These are phyloP conservation scores for Trichophyton mentagrophytes DNA, from an alignment of 2,329 filamentous ascomycete genomes.

Conservation along the genomic window DNA sequence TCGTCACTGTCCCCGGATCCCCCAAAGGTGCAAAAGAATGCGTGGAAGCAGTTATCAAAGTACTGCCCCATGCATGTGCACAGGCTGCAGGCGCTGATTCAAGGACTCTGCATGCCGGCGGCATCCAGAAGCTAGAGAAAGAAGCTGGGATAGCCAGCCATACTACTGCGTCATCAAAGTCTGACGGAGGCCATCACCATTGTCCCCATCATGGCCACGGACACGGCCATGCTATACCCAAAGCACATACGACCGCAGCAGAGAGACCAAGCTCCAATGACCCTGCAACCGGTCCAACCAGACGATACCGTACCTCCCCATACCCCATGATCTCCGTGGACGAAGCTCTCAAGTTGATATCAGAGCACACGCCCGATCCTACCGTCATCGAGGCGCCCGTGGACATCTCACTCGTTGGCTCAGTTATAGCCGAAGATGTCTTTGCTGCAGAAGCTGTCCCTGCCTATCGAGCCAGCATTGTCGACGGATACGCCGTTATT, in stretches of 20 bases:
- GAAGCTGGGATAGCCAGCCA: conserved; percentile 54
- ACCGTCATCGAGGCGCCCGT: conserved; percentile 48
- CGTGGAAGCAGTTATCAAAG: conserved; percentile 71
- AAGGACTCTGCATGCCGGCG: conserved; percentile 62
- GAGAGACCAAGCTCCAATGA: conserved; percentile 48
- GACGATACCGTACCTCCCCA: conserved; percentile 70
- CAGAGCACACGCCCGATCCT: conserved; percentile 57
- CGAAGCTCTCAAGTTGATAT: conserved; percentile 62
- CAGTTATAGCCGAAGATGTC: conserved; percentile 72
- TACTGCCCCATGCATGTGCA: conserved; percentile 87
- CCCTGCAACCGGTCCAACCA: conserved; percentile 46
- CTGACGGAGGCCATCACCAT: conserved; percentile 25
- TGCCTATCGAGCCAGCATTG: conserved; percentile 88
- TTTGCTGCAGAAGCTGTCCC: conserved; percentile 71
- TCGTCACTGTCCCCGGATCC: conserved; percentile 83
- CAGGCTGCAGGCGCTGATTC: conserved; percentile 79
- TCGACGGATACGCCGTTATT: conserved; percentile 87
- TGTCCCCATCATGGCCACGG: conserved; percentile 43
- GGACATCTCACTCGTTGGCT: conserved; percentile 54
- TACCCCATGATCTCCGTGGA: conserved; percentile 84
- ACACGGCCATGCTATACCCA: conserved; percentile 50
- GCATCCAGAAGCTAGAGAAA: conserved; percentile 67
- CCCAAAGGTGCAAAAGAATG: conserved; percentile 95
- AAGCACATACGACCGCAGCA: conserved; percentile 57
- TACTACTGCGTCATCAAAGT: conserved; percentile 12